phyloP scores from a whole-genome alignment of 1,139 yeast genomes.

The Suzukiozyma palmioleophila region DNA sequence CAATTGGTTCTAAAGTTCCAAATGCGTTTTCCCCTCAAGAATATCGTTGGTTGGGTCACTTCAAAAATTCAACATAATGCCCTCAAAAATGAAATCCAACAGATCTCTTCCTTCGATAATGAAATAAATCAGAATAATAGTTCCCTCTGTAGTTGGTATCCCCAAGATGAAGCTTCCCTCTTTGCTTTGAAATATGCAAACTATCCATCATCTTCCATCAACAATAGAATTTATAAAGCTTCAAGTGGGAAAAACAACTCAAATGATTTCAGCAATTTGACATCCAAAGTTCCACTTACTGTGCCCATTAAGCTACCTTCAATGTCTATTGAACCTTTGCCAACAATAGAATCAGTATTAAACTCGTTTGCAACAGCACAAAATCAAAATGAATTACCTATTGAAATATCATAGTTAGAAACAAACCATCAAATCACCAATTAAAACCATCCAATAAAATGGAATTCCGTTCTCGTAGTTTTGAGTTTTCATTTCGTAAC shows the following conservation, averaged over 20 bases:
- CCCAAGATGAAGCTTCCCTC: constrained; percentile 1
- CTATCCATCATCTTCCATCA: neutral
- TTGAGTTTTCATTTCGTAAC: constrained; percentile 8
- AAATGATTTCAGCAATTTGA: neutral
- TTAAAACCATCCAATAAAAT: neutral
- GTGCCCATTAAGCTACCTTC: too few species aligned
- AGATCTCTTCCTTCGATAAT: neutral
- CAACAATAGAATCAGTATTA: neutral
- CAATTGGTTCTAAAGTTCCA: too few species aligned
- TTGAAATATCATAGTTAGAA: neutral
- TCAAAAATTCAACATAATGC: neutral
- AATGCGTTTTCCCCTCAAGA: too few species aligned
- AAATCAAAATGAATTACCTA: too few species aligned
- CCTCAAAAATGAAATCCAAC: neutral
- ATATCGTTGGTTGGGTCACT: too few species aligned
- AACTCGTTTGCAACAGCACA: too few species aligned
- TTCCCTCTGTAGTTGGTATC: constrained; percentile 2
- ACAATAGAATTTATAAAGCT: neutral
- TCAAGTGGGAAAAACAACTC: neutral
- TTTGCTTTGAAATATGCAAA: constrained; percentile 1
- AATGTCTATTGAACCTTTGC: neutral
- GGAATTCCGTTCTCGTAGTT: neutral
- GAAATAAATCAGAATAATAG: constrained; percentile 1
- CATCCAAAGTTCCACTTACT: too few species aligned
- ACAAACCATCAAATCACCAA: neutral